Conservation (phyloP, 2,329 filamentous ascomycete species). For the Chaetomium sp. region DNA sequence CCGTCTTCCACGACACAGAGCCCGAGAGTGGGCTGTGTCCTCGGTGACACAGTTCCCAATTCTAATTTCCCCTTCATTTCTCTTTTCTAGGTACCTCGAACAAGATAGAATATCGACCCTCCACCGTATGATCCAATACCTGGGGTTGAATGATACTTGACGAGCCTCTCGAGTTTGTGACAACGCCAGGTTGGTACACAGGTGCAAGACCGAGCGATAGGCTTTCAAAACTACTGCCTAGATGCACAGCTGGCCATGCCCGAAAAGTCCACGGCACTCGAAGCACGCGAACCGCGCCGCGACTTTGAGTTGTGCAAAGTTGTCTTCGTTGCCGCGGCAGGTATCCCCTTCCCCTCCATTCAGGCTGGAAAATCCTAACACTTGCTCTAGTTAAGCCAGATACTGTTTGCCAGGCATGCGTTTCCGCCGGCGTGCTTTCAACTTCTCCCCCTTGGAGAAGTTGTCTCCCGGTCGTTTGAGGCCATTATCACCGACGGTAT, state of each 20-base stretch:
- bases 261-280: not conserved
- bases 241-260: not conserved
- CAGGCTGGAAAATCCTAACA: too few species aligned
- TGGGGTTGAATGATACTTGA: too few species aligned
- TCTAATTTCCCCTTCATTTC: too few species aligned
- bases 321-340: conserved; percentile 15
- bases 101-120: too few species aligned
- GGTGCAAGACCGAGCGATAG: too few species aligned
- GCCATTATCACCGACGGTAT: conserved; percentile 7
- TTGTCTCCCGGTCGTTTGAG: conserved; percentile 12
- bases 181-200: too few species aligned
- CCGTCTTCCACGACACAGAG: too few species aligned
- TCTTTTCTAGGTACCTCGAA: too few species aligned
- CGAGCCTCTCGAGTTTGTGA: too few species aligned
- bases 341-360: not conserved
- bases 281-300: not conserved
- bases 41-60: too few species aligned
- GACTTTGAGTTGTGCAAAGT: conserved; percentile 18
- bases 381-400: not conserved
- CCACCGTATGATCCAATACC: too few species aligned
- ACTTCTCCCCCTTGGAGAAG: conserved; percentile 4
- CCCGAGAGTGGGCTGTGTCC: too few species aligned
- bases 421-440: conserved; percentile 18
- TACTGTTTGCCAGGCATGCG: conserved; percentile 5
- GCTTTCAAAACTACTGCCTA: not conserved